Percentiles rank a stretch among this genome's conserved stretches.
Conservation (phyloP, 78 protist genomes). For the Dictyostelium capitatum region DNA sequence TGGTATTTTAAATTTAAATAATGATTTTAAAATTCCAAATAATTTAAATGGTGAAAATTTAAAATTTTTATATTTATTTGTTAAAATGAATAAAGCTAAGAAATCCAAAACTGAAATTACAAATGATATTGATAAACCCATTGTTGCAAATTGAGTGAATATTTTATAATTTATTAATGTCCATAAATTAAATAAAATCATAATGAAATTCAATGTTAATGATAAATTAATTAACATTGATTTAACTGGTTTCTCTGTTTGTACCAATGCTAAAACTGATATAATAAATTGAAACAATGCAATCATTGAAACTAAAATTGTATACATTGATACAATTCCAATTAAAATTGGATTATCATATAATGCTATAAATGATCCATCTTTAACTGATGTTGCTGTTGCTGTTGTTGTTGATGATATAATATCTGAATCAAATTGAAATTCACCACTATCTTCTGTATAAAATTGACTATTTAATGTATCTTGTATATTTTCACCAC, state of each 20-base stretch:
- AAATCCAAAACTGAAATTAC: neutral
- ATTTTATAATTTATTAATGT: neutral
- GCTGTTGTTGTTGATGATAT: neutral
- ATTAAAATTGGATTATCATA: slow-evolving; percentile 13
- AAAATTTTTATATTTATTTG: neutral
- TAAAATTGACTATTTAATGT: neutral
- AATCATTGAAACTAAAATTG: neutral
- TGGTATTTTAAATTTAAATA: too few species aligned
- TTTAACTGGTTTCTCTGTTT: neutral
- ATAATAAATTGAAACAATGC: neutral
- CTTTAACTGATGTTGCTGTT: neutral
- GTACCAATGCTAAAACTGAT: neutral
- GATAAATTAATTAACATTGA: neutral
- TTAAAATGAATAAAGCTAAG: neutral
- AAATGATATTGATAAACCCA: neutral
- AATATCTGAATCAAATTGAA: neutral
- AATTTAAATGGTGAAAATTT: too few species aligned
- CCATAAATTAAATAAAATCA: neutral
- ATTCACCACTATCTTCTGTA: neutral
- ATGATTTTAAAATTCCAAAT: too few species aligned
- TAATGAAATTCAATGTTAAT: neutral
- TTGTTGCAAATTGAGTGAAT: neutral
- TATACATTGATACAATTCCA: neutral
- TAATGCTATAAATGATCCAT: neutral
- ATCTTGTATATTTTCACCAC: too few species aligned